Percentiles rank a stretch among this genome's conserved stretches.
phyloP scores from a whole-genome alignment of 78 protist species.

The Corallochytrium limacisporum region DNA sequence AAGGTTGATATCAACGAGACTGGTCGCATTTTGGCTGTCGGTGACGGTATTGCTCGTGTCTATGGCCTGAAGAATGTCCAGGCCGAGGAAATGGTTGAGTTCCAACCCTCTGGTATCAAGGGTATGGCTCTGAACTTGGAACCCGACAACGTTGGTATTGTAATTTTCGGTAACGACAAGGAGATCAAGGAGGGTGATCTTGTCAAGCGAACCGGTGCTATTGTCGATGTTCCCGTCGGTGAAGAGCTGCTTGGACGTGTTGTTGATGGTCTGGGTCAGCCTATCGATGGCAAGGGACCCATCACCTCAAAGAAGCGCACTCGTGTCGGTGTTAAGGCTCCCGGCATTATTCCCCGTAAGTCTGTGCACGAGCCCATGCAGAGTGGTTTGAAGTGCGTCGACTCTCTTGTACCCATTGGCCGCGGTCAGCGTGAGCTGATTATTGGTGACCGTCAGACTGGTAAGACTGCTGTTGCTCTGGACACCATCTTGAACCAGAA shows the following conservation, averaged over 20 bases:
- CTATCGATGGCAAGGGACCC: constrained; percentile 50
- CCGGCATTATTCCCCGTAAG: constrained; percentile 51
- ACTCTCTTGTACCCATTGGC: constrained; percentile 68
- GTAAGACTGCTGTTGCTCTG: constrained; percentile 61
- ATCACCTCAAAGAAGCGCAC: constrained; percentile 12
- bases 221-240: constrained; percentile 51
- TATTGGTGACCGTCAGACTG: constrained; percentile 71
- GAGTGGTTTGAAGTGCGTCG: constrained; percentile 64
- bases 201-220: constrained; percentile 60
- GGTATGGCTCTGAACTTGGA: constrained; percentile 63
- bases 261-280: constrained; percentile 48
- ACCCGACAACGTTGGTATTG: constrained; percentile 58
- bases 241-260: constrained; percentile 47
- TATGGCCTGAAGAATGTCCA: constrained; percentile 36
- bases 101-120: constrained; percentile 26
- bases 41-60: constrained; percentile 58
- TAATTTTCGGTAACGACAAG: constrained; percentile 50
- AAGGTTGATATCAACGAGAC: constrained; percentile 23
- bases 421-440: constrained; percentile 75
- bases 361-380: constrained; percentile 68
- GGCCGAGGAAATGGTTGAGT: constrained; percentile 66
- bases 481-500: constrained; percentile 60
- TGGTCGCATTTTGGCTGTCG: constrained; percentile 45
- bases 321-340: constrained; percentile 60
- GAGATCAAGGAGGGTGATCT: constrained; percentile 47